Evolutionary conservation across 306 rosid species (phyloP).

Genomic region (Argentina anserina): DNA sequence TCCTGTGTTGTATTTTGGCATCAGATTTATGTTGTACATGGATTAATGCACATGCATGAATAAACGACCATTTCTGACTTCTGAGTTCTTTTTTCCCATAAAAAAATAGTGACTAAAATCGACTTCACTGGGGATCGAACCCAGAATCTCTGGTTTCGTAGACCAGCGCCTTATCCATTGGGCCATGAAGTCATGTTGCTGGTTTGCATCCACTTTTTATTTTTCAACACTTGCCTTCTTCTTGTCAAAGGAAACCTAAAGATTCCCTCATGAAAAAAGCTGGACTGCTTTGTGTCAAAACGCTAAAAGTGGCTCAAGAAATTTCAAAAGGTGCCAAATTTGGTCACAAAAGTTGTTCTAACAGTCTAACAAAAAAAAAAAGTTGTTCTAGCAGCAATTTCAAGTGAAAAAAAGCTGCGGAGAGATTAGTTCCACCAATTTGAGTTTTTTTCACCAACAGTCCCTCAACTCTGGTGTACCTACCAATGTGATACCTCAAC

Average conservation of each 20-base stretch:
- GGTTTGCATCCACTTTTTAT: accelerated
- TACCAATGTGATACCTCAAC: too few species aligned
- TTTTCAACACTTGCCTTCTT: too few species aligned
- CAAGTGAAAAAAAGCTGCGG: neutral
- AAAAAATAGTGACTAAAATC: too few species aligned
- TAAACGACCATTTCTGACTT: neutral
- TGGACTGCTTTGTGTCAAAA: neutral
- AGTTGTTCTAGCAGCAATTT: neutral
- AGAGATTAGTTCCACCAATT: too few species aligned
- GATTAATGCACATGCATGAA: neutral
- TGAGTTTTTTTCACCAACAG: too few species aligned
- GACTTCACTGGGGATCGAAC: slow-evolving; percentile 37
- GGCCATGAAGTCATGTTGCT: neutral
- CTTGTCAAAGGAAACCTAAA: neutral
- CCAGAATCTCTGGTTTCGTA: slow-evolving; percentile 32
- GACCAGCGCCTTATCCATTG: slow-evolving; percentile 24
- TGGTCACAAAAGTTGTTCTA: neutral
- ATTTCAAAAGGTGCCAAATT: neutral
- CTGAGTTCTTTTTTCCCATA: too few species aligned
- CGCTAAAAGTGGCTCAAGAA: neutral
- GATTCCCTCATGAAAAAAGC: neutral
- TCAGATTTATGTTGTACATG: too few species aligned
- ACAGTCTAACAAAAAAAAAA: too few species aligned
- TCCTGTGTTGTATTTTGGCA: too few species aligned
- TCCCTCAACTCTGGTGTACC: too few species aligned